These are phyloP conservation scores for Coelastrella sp. DNA, from an alignment of 139 green algal species.

Conservation along the genomic window DNA sequence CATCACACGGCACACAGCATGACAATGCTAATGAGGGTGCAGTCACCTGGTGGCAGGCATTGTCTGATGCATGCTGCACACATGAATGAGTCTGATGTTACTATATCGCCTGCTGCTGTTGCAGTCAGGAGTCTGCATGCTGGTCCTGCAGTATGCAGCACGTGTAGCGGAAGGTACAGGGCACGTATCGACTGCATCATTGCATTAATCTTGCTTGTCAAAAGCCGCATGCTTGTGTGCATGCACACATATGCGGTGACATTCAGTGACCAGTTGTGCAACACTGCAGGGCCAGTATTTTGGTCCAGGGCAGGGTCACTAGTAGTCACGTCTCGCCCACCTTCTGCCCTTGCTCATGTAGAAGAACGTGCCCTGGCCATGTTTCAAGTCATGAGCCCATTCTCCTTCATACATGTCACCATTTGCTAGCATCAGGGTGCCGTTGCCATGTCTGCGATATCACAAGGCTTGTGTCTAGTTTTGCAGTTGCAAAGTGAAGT, in stretches of 20 bases:
- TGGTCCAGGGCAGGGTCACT: background rate
- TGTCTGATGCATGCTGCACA: background rate
- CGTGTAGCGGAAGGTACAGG: too few relatives aligned
- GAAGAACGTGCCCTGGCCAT: slow-evolving; percentile 74
- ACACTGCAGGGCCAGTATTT: too few relatives aligned
- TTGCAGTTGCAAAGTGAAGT: background rate
- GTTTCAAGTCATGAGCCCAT: slow-evolving; percentile 78
- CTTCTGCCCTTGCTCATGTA: slow-evolving; percentile 68
- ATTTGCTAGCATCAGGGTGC: slow-evolving; percentile 73
- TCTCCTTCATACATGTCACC: slow-evolving; percentile 77
- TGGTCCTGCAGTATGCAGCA: too few relatives aligned
- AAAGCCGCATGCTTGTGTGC: too few relatives aligned
- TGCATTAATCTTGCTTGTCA: too few relatives aligned
- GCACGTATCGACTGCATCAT: too few relatives aligned
- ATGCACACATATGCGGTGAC: background rate
- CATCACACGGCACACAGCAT: background rate
- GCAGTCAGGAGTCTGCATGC: too few relatives aligned
- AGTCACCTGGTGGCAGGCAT: background rate
- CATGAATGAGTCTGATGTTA: too few relatives aligned
- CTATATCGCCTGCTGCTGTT: too few relatives aligned
- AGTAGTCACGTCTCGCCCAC: background rate
- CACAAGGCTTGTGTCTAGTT: background rate
- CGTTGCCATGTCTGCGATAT: slow-evolving; percentile 64
- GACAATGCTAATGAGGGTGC: background rate
- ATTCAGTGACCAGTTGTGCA: background rate